Evolutionary conservation across 2,329 filamentous ascomycete species (phyloP), one percentile per base, ranked within the genome.

Genomic region (Remersonia thermophila): DNA sequence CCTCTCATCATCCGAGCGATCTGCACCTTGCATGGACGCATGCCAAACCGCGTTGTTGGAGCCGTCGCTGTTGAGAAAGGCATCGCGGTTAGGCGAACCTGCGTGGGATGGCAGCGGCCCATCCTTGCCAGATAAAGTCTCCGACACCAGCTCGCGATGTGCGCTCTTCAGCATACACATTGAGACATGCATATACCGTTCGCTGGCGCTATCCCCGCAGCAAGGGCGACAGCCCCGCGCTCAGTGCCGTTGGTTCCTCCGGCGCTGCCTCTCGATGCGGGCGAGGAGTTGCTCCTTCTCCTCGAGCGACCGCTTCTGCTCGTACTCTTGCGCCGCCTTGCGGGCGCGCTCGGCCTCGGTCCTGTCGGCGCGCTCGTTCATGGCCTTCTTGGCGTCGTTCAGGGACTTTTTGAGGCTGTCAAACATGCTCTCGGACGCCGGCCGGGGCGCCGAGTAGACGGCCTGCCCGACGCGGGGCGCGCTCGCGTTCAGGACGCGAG

Each of bases 401-500:
- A 45, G 17, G 7, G 38, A 35, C 7, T 37, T 35, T 39, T 45
- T 43, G 33, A 50, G 25, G 41, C 38, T 45, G 15, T 12, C 18
- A 20, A 44, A 39, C 5, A 45, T 36, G 20, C 25, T 40, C 17
- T 41, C 42, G 33, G 35, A 17, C 18, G 33, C 27, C 13, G 11
- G 27, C 11, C 11, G 18, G 25, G 37, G 11, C 30, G 26, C 8
- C 13, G 23, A 7, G 27, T 9, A 17, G 39, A 35, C 3, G 11
- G 47, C 48, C 3, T 41, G 10, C 14, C 28, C 20, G 25, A 42
- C 35, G 10, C 41, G 32, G 7, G 37, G 34, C 1, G 41, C 43
- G 16, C 28, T 50, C 3, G 47, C 47, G 18, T 46, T 38, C 32
- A 57, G 38, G 16, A 50, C 46, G 7, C 54, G 49, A n/a, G 57